Evolutionary conservation across 768 basidiomycete genomes (phyloP), one percentile per base, ranked within the genome.

Genomic region (Tephrocybe sp.): DNA sequence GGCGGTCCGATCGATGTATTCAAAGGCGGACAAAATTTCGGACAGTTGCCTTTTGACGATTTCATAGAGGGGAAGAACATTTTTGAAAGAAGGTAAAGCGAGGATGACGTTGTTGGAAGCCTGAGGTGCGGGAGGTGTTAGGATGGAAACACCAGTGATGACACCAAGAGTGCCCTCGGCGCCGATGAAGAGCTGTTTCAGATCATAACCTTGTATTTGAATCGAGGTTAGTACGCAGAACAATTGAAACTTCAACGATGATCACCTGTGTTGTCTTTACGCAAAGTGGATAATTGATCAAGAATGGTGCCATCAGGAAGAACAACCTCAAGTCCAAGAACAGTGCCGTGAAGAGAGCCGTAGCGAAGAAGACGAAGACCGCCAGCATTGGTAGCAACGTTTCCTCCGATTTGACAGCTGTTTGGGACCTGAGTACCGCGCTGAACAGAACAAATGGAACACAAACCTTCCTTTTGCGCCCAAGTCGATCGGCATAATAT

Each of bases 111-210:
- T 96, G 67, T 91, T 95, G 45, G 89, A 85, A 4, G 94, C 86
- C 62, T 85, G 83, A 14, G 86, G 85, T 55, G 88, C 78, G 41
- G 90, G 75, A 0, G 97, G 90, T 18, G 95, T 91, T 54, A 98
- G 78, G 63, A 99, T 95, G 3, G 95, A 97, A 33, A 98, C 90
- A 20, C 82, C 97, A 10, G 97, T 99, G 53, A 99, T 85, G 49
- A 99, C 77, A 39, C 97, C 97, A 20, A 99, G 85, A 0, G 96
- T 98, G 45, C 97, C 97, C 66, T 99, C 97, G 5, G 90, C 86
- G 11, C 97, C 97, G 58, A 99, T 97, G 72, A 98, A 99, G 15
- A 99, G 80, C 63, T 99, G 97, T 69, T 99, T 98, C 40, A 99
- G 77, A 68, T 99, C 97, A 65, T 97, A 98, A 11, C 97, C 96